Evolutionary conservation across 2,329 filamentous ascomycete species (phyloP), one percentile per base, ranked within the genome.

Genomic region (Aspergillus caelatus): DNA sequence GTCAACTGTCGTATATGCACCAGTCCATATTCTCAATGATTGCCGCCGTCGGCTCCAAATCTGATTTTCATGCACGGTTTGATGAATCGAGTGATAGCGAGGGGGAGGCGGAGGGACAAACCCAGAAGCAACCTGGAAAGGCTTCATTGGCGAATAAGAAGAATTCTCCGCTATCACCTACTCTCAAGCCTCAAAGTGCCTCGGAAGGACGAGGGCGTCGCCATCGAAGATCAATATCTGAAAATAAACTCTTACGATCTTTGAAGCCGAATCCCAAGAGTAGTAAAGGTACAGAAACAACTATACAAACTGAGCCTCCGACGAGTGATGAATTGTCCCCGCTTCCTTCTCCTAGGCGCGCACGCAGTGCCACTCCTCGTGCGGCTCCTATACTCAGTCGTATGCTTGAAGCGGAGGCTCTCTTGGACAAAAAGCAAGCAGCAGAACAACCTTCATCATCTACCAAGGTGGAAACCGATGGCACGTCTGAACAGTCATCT

Each of bases 21-120:
- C 94, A 97, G 82, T 96, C 92, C 68, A 89, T 98, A 61, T 96
- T 97, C 77, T 93, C 93, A 60, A 87, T 98, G 79, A 94, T 98
- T 69, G 92, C 94, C 8, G 92, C 93, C 19, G 93, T 93, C 43
- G 92, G 93, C 8, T 94, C 92, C 34, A 88, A 88, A 63, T 89
- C 91, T 58, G 91, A 96, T 78, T 93, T 96, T 74, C 89, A 92
- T 76, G 86, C 91, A 63, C 87, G 91, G 43, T 94, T 95, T 76
- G 91, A 93, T 72, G 90, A 91, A 68, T 93, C 91, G 46, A 95
- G 92, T 70, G 93, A 94, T 70, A 93, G 93, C 67, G 90, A 92
- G 55, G 84, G 80, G n/a, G 83, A 84, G 21, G 78, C 77, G 4
- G 78, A 79, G 43, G 65, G 66, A 21, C 65, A 63, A 39, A 64